phyloP scores from a whole-genome alignment of 768 basidiomycete genomes.

The Imleria badia region DNA sequence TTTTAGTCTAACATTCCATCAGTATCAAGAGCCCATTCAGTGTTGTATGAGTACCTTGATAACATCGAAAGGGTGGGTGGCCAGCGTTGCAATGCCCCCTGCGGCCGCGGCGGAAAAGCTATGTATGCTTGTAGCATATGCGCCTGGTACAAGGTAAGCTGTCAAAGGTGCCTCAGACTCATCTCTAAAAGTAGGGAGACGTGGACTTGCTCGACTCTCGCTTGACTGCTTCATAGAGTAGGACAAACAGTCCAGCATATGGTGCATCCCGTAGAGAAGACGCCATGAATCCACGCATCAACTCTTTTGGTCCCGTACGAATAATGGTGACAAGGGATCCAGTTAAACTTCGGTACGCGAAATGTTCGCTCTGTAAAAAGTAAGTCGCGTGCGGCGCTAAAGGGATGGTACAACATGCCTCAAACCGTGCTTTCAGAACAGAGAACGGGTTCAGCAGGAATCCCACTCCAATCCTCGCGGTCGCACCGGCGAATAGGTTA shows the following conservation, averaged over 20 bases:
- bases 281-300: slow-evolving; percentile 83
- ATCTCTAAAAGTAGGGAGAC: not conserved
- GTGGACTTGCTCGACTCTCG: slow-evolving; percentile 56
- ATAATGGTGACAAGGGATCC: slow-evolving; percentile 58
- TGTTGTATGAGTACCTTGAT: slow-evolving; percentile 64
- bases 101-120: slow-evolving; percentile 73
- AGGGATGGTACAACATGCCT: slow-evolving; percentile 50
- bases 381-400: not conserved
- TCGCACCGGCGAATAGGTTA: slow-evolving; percentile 84
- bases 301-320: slow-evolving; percentile 73
- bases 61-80: slow-evolving; percentile 92
- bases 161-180: slow-evolving; percentile 8
- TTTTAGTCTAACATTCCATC: slow-evolving; percentile 66
- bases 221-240: slow-evolving; percentile 88
- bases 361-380: slow-evolving; percentile 65
- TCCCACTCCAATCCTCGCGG: slow-evolving; percentile 77
- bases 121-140: slow-evolving; percentile 55
- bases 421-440: slow-evolving; percentile 88
- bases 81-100: slow-evolving; percentile 78
- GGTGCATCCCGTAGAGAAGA: slow-evolving; percentile 94
- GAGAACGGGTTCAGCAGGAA: slow-evolving; percentile 88
- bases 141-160: slow-evolving; percentile 44
- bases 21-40: not conserved
- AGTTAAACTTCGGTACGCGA: slow-evolving; percentile 62
- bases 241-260: slow-evolving; percentile 87